Conservation (phyloP, 106 monocot species). For the Dendrobium huoshanense region DNA sequence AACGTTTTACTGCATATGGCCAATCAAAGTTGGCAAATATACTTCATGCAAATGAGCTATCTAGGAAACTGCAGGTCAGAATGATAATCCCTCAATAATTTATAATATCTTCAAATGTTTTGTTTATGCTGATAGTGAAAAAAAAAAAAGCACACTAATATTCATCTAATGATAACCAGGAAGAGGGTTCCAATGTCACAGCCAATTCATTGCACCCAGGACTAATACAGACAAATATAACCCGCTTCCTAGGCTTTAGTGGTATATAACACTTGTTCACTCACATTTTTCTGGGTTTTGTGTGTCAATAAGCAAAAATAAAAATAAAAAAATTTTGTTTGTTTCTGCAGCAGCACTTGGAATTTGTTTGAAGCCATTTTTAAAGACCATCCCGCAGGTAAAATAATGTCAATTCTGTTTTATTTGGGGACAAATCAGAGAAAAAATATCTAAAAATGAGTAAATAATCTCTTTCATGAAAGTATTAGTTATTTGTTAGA, state of each 20-base stretch:
- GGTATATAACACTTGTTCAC: slow-evolving; percentile 15
- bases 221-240: slow-evolving; percentile 49
- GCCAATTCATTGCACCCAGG: slow-evolving; percentile 86
- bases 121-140: too few species aligned
- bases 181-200: slow-evolving; percentile 65
- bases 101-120: neutral
- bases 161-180: slow-evolving; percentile 29
- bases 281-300: neutral
- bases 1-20: slow-evolving; percentile 34
- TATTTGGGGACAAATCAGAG: neutral
- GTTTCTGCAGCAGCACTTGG: slow-evolving; percentile 8
- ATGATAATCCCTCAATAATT: neutral
- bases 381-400: slow-evolving; percentile 50
- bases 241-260: slow-evolving; percentile 12
- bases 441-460: neutral
- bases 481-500: too few species aligned
- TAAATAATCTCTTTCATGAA: too few species aligned
- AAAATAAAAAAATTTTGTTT: neutral
- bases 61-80: slow-evolving; percentile 44
- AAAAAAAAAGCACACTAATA: neutral
- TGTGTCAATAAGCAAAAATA: neutral
- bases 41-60: slow-evolving; percentile 75
- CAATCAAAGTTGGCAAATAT: slow-evolving; percentile 80
- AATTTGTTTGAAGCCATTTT: slow-evolving; percentile 30
- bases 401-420: neutral